A percentile compares a stretch with the other conserved stretches of the same genome.
Conservation (phyloP, 441 rosid species). For the Raphanus hybrid region DNA sequence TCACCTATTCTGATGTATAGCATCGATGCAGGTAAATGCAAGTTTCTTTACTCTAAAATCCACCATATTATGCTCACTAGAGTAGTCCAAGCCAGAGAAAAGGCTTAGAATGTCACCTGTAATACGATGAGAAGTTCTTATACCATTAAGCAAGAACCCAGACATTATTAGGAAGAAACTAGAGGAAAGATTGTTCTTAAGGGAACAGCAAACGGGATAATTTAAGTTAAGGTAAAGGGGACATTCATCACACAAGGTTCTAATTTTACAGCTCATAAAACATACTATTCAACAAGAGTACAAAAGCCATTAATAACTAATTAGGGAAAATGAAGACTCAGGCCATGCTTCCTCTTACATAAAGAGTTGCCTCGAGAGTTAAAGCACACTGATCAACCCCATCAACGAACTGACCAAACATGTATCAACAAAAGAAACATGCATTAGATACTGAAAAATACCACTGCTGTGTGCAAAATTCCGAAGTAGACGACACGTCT, state of each 20-base stretch:
- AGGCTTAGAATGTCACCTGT: conserved; percentile 75
- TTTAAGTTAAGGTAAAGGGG: conserved; percentile 2
- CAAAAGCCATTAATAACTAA: neutral
- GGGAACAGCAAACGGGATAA: neutral
- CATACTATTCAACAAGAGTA: neutral
- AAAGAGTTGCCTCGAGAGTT: conserved; percentile 20
- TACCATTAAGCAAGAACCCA: conserved; percentile 25
- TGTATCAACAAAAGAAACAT: conserved; percentile 24
- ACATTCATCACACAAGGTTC: conserved; percentile 9
- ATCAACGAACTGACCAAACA: conserved; percentile 7
- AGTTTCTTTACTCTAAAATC: conserved; percentile 82
- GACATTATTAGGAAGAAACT: conserved; percentile 23
- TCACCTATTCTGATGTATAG: conserved; percentile 84
- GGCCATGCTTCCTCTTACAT: conserved; percentile 31
- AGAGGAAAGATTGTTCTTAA: neutral
- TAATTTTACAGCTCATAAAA: conserved; percentile 13
- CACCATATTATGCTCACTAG: conserved; percentile 58
- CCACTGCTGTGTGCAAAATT: conserved; percentile 61
- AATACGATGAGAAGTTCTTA: conserved; percentile 37
- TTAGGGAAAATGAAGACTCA: conserved; percentile 26
- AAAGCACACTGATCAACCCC: conserved; percentile 22
- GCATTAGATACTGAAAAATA: conserved; percentile 38
- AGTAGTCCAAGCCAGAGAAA: conserved; percentile 67
- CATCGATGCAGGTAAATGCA: conserved; percentile 73
- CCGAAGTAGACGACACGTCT: conserved; percentile 68